Conservation (phyloP, 2,329 filamentous ascomycete species). For the Aspergillus floridensis region DNA sequence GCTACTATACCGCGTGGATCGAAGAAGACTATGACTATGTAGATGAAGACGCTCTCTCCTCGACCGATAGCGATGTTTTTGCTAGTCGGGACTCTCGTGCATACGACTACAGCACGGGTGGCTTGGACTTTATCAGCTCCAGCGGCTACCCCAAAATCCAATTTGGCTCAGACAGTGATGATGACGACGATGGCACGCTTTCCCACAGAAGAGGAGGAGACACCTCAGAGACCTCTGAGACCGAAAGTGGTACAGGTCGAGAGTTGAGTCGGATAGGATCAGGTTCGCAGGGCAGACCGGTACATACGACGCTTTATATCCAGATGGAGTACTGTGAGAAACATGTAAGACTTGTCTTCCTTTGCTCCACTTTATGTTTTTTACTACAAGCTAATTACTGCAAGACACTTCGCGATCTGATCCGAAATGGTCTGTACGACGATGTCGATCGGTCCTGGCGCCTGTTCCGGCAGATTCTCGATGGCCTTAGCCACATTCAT, state of each 20-base stretch:
- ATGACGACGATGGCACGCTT: slow-evolving; percentile 40
- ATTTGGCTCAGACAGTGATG: slow-evolving; percentile 61
- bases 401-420: slow-evolving; percentile 81
- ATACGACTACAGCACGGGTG: slow-evolving; percentile 71
- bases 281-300: slow-evolving; percentile 52
- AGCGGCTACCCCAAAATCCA: slow-evolving; percentile 73
- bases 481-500: slow-evolving; percentile 88
- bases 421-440: slow-evolving; percentile 70
- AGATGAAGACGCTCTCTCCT: slow-evolving; percentile 44
- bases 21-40: slow-evolving; percentile 59
- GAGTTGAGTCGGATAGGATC: slow-evolving; percentile 45
- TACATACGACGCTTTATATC: slow-evolving; percentile 81
- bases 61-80: slow-evolving; percentile 55
- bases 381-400: slow-evolving; percentile 10
- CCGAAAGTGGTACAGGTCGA: slow-evolving; percentile 27
- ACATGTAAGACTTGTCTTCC: slow-evolving; percentile 53
- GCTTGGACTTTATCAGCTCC: slow-evolving; percentile 90
- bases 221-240: slow-evolving; percentile 23
- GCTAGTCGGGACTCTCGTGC: slow-evolving; percentile 25
- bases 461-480: slow-evolving; percentile 83
- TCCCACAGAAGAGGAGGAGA: slow-evolving; percentile 34
- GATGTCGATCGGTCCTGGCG: slow-evolving; percentile 81
- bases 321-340: slow-evolving; percentile 99
- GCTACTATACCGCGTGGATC: slow-evolving; percentile 95
- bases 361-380: neutral